Conservation (phyloP, 1,139 yeast species). For the Sugiyamaella sp. region DNA sequence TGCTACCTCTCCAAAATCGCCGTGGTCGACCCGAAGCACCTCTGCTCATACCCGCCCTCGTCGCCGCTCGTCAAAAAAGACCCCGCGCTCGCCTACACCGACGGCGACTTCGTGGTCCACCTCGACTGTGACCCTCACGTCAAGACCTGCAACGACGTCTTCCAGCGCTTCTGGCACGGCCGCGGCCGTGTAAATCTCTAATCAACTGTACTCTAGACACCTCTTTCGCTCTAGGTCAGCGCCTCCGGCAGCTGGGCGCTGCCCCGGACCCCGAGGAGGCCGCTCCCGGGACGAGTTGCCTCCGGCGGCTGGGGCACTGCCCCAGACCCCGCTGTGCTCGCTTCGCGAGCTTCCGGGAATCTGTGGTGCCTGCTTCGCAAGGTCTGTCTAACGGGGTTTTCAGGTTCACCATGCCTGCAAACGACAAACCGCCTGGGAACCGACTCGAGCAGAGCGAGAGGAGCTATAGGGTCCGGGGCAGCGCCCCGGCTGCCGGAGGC, state of each 20-base stretch:
- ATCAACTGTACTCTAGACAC: slow-evolving; percentile 9
- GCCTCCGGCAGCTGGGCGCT: no score
- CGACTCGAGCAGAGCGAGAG: slow-evolving; percentile 2
- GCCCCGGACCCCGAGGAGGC: no score
- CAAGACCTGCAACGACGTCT: slow-evolving; percentile 39
- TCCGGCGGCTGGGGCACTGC: no score
- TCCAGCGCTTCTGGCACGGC: slow-evolving; percentile 35
- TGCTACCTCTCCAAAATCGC: slow-evolving; percentile 70
- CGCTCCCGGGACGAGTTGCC: no score
- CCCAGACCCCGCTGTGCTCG: no score
- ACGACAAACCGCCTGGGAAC: no score
- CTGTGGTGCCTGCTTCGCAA: no score
- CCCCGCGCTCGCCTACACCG: slow-evolving; percentile 38
- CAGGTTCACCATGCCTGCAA: no score
- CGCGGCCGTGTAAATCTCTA: slow-evolving; percentile 18
- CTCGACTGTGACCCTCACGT: slow-evolving; percentile 38
- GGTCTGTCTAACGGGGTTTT: no score
- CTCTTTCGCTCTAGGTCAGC: no score
- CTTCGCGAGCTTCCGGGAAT: no score
- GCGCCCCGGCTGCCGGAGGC: slow-evolving; percentile 3
- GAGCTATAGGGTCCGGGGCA: not conserved
- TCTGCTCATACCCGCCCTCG: slow-evolving; percentile 46
- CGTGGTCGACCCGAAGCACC: slow-evolving; percentile 63
- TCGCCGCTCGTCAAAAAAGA: slow-evolving; percentile 26
- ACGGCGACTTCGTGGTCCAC: slow-evolving; percentile 45